Evolutionary conservation across 2,329 filamentous ascomycete species (phyloP).

Genomic region (Fusarium sp.): DNA sequence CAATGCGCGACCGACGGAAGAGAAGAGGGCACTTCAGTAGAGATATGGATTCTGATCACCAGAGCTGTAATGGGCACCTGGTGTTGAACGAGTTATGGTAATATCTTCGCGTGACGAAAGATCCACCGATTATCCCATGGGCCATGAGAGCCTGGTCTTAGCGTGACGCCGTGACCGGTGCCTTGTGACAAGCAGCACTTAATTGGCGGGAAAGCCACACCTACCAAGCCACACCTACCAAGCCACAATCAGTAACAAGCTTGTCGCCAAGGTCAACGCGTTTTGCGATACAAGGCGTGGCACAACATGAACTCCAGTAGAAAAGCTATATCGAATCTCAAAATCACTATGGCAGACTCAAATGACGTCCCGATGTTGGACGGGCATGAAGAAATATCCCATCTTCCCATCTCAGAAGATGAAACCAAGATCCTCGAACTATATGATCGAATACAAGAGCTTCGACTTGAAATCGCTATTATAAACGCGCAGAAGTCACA

Average conservation of each 20-base stretch:
- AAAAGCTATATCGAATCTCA: neutral
- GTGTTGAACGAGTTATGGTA: constrained; percentile 22
- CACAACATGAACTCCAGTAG: neutral
- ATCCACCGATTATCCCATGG: constrained; percentile 25
- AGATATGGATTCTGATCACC: constrained; percentile 23
- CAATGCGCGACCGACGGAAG: constrained; percentile 37
- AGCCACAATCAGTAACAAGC: constrained; percentile 21
- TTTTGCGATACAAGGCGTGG: constrained; percentile 1
- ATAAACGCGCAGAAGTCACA: constrained; percentile 60
- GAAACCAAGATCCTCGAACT: constrained; percentile 75
- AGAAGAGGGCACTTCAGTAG: constrained; percentile 14
- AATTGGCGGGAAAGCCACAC: constrained; percentile 35
- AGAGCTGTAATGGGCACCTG: constrained; percentile 15
- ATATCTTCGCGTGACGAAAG: constrained; percentile 43
- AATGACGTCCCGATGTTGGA: constrained; percentile 43
- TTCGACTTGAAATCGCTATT: constrained; percentile 77
- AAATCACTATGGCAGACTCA: constrained; percentile 42
- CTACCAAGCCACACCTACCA: constrained; percentile 12
- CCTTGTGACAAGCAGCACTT: constrained; percentile 44
- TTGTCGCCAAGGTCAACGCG: constrained; percentile 7
- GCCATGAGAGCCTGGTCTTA: constrained; percentile 39
- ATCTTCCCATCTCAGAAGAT: constrained; percentile 68
- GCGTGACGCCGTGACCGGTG: constrained; percentile 48
- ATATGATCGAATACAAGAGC: constrained; percentile 76
- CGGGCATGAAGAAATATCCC: constrained; percentile 47